Base-by-base conservation (phyloP, 2,329 filamentous ascomycete species). In the Rosellinia necatrix region DNA sequence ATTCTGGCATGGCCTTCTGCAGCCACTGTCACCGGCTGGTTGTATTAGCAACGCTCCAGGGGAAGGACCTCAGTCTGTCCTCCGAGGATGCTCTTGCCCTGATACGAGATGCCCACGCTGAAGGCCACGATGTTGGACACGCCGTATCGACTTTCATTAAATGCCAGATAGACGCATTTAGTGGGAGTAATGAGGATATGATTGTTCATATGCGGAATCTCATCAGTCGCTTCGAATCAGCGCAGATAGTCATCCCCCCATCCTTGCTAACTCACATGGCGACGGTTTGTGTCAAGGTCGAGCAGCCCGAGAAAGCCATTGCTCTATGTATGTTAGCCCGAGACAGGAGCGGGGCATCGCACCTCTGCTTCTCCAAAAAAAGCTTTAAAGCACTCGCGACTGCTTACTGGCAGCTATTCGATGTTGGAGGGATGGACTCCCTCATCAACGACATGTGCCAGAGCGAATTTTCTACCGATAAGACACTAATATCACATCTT, bases 11-110 rank as follows among this genome's bases (percentile, higher is more conserved):
- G 62, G 67, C 68, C 1, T 71, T 71, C 56, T 76, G 73, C 24
- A 63, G 65, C 3, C 71, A 74, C 21, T 79, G 76, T 49, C 70
- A 83, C 12, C 74, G 76, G n/a, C 68, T 82, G 4, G 79, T 77
- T 7, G 75, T 83, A 7, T 62, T 74, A 8, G 78, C 79, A 2
- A 70, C 74, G 12, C 63, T 82, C 47, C 67, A 66, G 13, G 41
- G 64, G 13, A 66, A 73, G 32, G 66, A 64, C 3, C 53, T 65
- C 3, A 66, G 65, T 3, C 53, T 65, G 3, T 62, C 67, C 38
- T 55, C 72, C 43, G 54, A 64, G 42, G 42, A 64, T 17, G 78
- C 80, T 1, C 66, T 73, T 15, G 61, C 60, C 0, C 67, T 83
- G 13, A 71, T 84, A 5, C 64, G 65, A 5, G 63, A 66, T 25